Conservation (phyloP, 495 filamentous ascomycete genomes). For the Rostrohypoxylon terebratum region DNA sequence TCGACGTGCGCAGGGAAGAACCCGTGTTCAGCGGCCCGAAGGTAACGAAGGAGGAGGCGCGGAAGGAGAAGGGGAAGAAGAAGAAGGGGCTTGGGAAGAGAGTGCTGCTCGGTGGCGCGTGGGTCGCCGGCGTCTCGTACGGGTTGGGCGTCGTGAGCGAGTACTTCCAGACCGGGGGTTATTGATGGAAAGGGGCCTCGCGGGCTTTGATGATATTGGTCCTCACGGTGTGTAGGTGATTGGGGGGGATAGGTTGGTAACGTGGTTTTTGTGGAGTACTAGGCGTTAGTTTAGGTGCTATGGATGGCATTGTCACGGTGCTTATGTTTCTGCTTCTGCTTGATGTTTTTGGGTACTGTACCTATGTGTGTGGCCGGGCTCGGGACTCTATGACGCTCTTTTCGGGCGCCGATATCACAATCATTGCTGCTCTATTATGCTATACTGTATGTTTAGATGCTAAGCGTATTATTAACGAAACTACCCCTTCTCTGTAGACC, state of each 20-base stretch:
- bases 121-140: slow-evolving; percentile 73
- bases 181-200: slow-evolving; percentile 64
- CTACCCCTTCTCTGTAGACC: slow-evolving; percentile 35
- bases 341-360: background rate
- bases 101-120: slow-evolving; percentile 67
- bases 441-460: slow-evolving; percentile 32
- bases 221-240: background rate
- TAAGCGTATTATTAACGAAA: slow-evolving; percentile 20
- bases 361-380: slow-evolving; percentile 11
- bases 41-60: slow-evolving; percentile 43
- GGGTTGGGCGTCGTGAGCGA: slow-evolving; percentile 75
- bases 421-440: slow-evolving; percentile 24
- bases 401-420: slow-evolving; percentile 25
- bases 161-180: slow-evolving; percentile 70
- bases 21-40: slow-evolving; percentile 65
- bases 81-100: slow-evolving; percentile 59
- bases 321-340: background rate
- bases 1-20: slow-evolving; percentile 68
- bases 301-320: slow-evolving; percentile 26
- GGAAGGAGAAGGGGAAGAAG: slow-evolving; percentile 42
- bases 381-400: slow-evolving; percentile 11
- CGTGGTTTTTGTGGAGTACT: slow-evolving; percentile 21
- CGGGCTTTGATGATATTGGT: slow-evolving; percentile 55
- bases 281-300: slow-evolving; percentile 10
- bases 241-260: background rate